Conservation (phyloP, 176 grass and related monocot genomes). For the Typha latifolia region DNA sequence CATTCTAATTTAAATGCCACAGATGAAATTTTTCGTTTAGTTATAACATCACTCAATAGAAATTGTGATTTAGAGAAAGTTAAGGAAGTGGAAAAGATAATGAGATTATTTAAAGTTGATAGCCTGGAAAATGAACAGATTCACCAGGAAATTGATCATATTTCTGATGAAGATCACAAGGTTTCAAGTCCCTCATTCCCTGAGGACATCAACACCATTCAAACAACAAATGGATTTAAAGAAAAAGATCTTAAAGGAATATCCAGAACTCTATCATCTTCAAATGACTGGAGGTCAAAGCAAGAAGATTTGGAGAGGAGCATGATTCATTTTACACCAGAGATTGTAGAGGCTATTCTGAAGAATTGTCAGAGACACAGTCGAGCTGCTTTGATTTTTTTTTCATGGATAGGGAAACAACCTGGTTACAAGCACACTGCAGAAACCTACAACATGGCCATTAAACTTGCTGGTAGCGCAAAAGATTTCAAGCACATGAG, state of each 20-base stretch:
- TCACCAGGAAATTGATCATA: slow-evolving; percentile 1
- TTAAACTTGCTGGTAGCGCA: slow-evolving; percentile 65
- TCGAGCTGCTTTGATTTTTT: slow-evolving; percentile 60
- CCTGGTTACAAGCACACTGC: slow-evolving; percentile 43
- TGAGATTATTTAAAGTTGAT: slow-evolving; percentile 22
- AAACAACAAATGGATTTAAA: slow-evolving; percentile 27
- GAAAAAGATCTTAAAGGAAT: slow-evolving; percentile 43
- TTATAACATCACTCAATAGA: slow-evolving; percentile 43
- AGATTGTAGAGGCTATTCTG: slow-evolving; percentile 51
- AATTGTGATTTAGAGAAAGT: slow-evolving; percentile 42
- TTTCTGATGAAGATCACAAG: slow-evolving; percentile 14
- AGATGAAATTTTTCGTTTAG: slow-evolving; percentile 23
- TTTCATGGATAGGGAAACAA: slow-evolving; percentile 50
- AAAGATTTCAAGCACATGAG: slow-evolving; percentile 93
- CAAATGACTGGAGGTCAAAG: slow-evolving; percentile 38
- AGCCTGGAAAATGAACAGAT: slow-evolving; percentile 20
- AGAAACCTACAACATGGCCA: slow-evolving; percentile 66
- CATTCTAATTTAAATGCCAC: slow-evolving; percentile 38
- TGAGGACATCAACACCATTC: slow-evolving; percentile 12
- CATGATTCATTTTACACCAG: slow-evolving; percentile 50
- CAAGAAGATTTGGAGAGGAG: slow-evolving; percentile 41
- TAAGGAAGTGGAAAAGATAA: slow-evolving; percentile 31
- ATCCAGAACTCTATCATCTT: slow-evolving; percentile 47
- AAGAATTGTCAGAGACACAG: slow-evolving; percentile 40
- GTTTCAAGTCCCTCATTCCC: slow-evolving; percentile 15